Percentiles rank a stretch among this genome's conserved stretches.
Conservation (phyloP, 345 rosid genomes). For the Trapa incisa region DNA sequence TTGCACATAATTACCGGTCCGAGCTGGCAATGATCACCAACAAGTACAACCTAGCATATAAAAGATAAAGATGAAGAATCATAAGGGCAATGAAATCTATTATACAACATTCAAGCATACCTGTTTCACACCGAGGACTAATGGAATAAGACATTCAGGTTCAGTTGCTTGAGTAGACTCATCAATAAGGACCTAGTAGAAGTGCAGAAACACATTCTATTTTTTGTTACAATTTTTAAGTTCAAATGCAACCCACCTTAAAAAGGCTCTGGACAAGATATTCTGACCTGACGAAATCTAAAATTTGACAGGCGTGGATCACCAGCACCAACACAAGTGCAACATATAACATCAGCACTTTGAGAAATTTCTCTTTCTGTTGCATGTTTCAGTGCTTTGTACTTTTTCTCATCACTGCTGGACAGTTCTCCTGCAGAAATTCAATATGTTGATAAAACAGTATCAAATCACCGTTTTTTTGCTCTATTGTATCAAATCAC, state of each 20-base stretch:
- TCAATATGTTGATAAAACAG: background rate
- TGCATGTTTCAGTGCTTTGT: conserved; percentile 90
- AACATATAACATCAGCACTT: conserved; percentile 99
- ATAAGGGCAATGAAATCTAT: background rate
- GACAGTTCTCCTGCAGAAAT: conserved; percentile 72
- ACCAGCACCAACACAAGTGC: conserved; percentile 99
- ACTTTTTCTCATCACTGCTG: conserved; percentile 97
- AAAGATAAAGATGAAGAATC: conserved; percentile 7
- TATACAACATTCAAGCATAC: conserved; percentile 18
- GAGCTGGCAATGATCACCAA: conserved; percentile 99
- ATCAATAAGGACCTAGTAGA: conserved; percentile 80
- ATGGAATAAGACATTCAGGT: conserved; percentile 97
- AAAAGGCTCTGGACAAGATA: background rate
- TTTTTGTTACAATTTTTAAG: conserved; percentile 9
- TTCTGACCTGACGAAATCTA: conserved; percentile 91
- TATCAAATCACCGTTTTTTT: background rate
- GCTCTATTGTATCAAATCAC: background rate
- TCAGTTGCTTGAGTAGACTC: conserved; percentile 99
- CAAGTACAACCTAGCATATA: conserved; percentile 69
- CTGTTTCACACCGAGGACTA: conserved; percentile 99
- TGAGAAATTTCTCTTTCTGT: conserved; percentile 97
- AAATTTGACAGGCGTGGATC: conserved; percentile 94
- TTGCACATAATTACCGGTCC: conserved; percentile 99
- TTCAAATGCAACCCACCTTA: background rate
- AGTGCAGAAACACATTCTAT: conserved; percentile 4